These are phyloP conservation scores for Clitopilus hobsonii DNA, from an alignment of 768 basidiomycete genomes.

Conservation along the genomic window DNA sequence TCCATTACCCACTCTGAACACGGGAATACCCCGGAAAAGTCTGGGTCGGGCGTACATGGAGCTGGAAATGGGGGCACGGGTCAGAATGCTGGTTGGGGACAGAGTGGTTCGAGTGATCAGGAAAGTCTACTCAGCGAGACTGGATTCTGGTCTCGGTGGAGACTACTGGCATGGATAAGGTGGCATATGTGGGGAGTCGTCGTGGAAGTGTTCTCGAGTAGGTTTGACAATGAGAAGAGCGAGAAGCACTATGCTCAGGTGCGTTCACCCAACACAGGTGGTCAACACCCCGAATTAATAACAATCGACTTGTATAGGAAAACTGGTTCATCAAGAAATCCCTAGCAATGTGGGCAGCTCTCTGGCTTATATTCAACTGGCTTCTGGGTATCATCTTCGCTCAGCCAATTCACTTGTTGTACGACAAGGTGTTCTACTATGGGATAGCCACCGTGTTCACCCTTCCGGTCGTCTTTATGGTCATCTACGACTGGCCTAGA, in stretches of 20 bases:
- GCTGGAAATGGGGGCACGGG: slow-evolving; percentile 3
- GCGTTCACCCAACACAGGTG: too few relatives aligned
- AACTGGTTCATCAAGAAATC: slow-evolving; percentile 70
- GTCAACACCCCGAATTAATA: too few relatives aligned
- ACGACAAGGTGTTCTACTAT: slow-evolving; percentile 63
- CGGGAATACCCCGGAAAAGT: slow-evolving; percentile 42
- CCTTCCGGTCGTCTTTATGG: slow-evolving; percentile 58
- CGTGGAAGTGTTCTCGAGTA: slow-evolving; percentile 53
- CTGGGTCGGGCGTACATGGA: slow-evolving; percentile 30
- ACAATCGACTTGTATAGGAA: too few relatives aligned
- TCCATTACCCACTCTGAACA: slow-evolving; percentile 51
- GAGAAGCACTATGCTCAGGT: slow-evolving; percentile 43
- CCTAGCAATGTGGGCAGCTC: slow-evolving; percentile 56
- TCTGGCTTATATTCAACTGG: slow-evolving; percentile 71
- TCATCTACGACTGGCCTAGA: slow-evolving; percentile 70
- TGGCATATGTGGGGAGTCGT: slow-evolving; percentile 56
- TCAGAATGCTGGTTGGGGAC: slow-evolving; percentile 3
- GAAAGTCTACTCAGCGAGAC: slow-evolving; percentile 27
- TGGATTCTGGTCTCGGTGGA: slow-evolving; percentile 28
- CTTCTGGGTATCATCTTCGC: slow-evolving; percentile 52
- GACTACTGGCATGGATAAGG: slow-evolving; percentile 39
- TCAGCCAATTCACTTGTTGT: slow-evolving; percentile 29
- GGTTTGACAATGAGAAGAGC: slow-evolving; percentile 52
- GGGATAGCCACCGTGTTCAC: slow-evolving; percentile 54
- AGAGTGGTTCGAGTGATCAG: slow-evolving; percentile 24